Evolutionary conservation across 352 stramenopile genomes (phyloP), one percentile per base, ranked within the genome.

Genomic region (Globisporangium recalcitrans): DNA sequence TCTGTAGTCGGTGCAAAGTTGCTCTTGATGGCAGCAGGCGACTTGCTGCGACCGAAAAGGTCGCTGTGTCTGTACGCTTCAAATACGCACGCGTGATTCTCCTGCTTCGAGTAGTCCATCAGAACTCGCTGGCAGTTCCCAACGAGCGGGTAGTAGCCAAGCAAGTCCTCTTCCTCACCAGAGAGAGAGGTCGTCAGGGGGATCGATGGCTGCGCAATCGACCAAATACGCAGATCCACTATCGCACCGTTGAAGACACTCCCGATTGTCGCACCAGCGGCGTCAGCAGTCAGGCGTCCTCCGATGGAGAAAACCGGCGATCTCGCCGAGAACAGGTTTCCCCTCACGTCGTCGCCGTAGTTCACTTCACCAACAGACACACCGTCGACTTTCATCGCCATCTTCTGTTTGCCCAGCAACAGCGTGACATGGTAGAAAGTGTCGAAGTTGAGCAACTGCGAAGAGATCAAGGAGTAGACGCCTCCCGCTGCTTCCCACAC

Each of bases 111-210:
- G 14, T 78, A 24, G 65, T 95, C 86, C 55, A 92, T 63, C 36
- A 95, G 52, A 19, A 93, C 65, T 10, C 82, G 73, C 58, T 86
- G 77, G 0, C 72, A 75, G n/a, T 78, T 61, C 2, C 86, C 80
- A 34, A 85, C 80, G n/a, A 95, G 61, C 8, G 84, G 85, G 40
- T 88, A 90, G 52, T 95, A 93, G 11, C 78, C 82, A 19, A 91
- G 56, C 29, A 95, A 61, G 36, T 80, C 68, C 0, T 48, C 56
- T 80, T 77, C 72, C 64, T 60, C 55, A 58, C 68, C 81, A 31
- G 62, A 75, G 47, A 77, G 77, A 36, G 60, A 69, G 19, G 62
- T 22, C 1, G 44, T 55, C 38, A 61, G 34, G 1, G 11, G 52
- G 48, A 47, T 59, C 7, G 58, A n/a, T n/a, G 63, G 42, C 6